Evolutionary conservation across 2,329 filamentous ascomycete genomes (phyloP), one percentile per base, ranked within the genome.

Genomic region (Pseudogymnoascus sp.): DNA sequence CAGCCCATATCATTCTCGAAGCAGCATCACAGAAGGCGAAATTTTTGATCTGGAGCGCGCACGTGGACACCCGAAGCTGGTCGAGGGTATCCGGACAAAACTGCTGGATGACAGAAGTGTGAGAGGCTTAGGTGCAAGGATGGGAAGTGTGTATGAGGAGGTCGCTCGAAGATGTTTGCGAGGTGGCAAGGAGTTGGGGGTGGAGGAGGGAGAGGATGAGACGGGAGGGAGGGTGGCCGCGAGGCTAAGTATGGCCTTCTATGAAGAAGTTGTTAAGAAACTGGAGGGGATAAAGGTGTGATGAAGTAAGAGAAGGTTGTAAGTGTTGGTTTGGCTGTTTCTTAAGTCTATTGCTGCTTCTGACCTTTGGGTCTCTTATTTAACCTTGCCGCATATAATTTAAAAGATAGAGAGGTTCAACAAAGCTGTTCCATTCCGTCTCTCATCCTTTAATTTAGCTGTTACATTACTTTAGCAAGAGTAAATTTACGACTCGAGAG

Each of bases 261-360:
- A 78, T 63, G 75, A 79, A 59, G 70, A 77, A 1, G 77, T 80
- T 5, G 78, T 80, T 21, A 78, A 77, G 66, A 73, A 67, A 45
- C 66, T 80, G 18, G 75, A 73, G 1, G 67, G 65, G 60, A 60
- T 70, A 42, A 66, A 62, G 31, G 62, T 69, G 15, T 69, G 59
- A 67, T 52, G 8, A 31, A 15, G n/a, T 8, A 15, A 52, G 25
- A 45, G 21, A 25, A 27, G 6, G 25, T 42, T 21, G 37, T 13
- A 42, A 12, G 18, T 25, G 25, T 29, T 12, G 25, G 4, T 48
- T 40, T 29, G 25, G n/a, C 8, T 42, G 18, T 18, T 42, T 42
- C 10, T 25, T 25, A 25, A 42, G 25, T n/a, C 21, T 27, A 27
- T 25, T 42, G 4, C 9, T 42, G 13, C 12, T 48, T n/a, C 7